Evolutionary conservation across 2,329 filamentous ascomycete genomes (phyloP), one percentile per base, ranked within the genome.

Genomic region (Aspergillus pseudotamarii): DNA sequence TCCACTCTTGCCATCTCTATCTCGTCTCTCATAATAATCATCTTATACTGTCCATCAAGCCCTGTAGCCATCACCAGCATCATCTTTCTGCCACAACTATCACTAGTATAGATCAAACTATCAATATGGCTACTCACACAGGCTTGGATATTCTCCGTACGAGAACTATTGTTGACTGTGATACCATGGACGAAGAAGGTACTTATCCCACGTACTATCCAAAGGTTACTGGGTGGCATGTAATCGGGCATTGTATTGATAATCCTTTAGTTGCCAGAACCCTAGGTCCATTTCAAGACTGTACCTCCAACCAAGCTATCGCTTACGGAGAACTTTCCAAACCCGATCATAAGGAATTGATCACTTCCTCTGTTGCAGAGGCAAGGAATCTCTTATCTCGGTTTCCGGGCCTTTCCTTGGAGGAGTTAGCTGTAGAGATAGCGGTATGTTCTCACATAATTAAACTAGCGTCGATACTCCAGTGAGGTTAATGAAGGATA

Each of bases 281-380:
- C 9, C 68, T 84, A 3, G 83, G 81, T 16, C 82, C 82, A 1
- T 86, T 85, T 62, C 74, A 79, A 6, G 83, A 86, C 66, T 85
- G 82, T 64, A 86, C 84, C 23, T 85, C 84, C 1, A 86, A 86
- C 60, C 84, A 86, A 83, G 84, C 83, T 38, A 85, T 86, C 64
- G 82, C 82, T 38, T 82, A 80, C 63, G 72, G 72, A 56, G 83
- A 86, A 66, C 73, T 86, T 32, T 77, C 74, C 41, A 80, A 80
- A 19, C 76, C 76, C 6, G 62, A 79, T 11, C 77, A 84, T 60
- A 67, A 70, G 6, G 61, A 59, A 19, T 32, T 76, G 11, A 56
- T 75, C 32, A 36, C 53, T 6, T 59, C 62, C 3, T 71, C 74
- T 10, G 45, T 70, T 21, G 36, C 55, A 45, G 66, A 73, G 50